A percentile compares a stretch with the other conserved stretches of the same genome.
Conservation (phyloP, 2,329 filamentous ascomycete genomes). For the Dactylonectria macrodidyma region DNA sequence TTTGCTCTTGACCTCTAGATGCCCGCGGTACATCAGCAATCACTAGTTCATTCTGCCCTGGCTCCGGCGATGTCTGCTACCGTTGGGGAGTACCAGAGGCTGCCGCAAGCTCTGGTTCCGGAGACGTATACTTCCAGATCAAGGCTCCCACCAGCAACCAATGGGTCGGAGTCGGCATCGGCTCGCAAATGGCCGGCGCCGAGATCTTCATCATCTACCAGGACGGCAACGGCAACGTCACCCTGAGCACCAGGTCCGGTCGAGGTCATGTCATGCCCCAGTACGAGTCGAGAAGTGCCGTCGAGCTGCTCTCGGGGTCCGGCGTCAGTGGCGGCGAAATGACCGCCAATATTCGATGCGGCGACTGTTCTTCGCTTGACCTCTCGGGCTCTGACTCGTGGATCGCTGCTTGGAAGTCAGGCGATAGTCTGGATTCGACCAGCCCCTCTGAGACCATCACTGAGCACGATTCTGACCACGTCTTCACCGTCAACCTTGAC, state of each 20-base stretch:
- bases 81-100: constrained; percentile 68
- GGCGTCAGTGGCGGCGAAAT: constrained; percentile 68
- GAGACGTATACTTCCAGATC: constrained; percentile 75
- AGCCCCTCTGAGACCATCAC: constrained; percentile 57
- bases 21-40: constrained; percentile 41
- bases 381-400: constrained; percentile 61
- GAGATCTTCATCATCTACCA: constrained; percentile 77
- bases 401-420: constrained; percentile 70
- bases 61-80: constrained; percentile 64
- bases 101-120: constrained; percentile 63
- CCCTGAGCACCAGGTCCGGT: constrained; percentile 70
- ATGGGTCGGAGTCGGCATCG: constrained; percentile 74
- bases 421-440: constrained; percentile 61
- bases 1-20: constrained; percentile 34
- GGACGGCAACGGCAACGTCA: constrained; percentile 71
- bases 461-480: constrained; percentile 61
- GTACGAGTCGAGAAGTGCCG: constrained; percentile 58
- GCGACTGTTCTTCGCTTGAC: constrained; percentile 65
- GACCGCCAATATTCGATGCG: constrained; percentile 72
- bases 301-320: constrained; percentile 72
- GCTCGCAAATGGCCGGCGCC: constrained; percentile 67
- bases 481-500: constrained; percentile 65
- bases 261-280: constrained; percentile 63
- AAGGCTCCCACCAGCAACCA: constrained; percentile 65
- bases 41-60: constrained; percentile 59